Base-by-base conservation (phyloP, 352 stramenopile genomes). In the Peronospora farinosa region DNA sequence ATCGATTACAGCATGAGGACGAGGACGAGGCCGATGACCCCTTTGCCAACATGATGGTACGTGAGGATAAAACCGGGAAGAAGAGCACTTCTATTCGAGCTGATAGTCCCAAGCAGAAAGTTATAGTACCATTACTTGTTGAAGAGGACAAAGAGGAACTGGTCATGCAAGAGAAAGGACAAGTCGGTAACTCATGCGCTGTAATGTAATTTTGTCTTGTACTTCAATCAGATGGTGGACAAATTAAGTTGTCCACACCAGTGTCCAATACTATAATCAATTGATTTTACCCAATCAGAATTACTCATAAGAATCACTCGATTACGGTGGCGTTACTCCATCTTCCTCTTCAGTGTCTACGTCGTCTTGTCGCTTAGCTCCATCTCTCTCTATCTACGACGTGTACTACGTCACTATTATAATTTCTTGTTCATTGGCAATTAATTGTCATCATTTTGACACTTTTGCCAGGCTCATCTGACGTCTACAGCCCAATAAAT, bases 1-100 rank as follows among this genome's bases (percentile, higher is more conserved):
- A 73, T 37, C 60, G 70, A 19, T 45, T 74, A 36, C 48, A 68
- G 30, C 61, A 61, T 4, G 30, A 84, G 48, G 63, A 72, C n/a
- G n/a, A n/a, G n/a, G n/a, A n/a, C 13, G 48, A 64, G 15, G 48
- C 32, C 5, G 47, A 67, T 28, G 65, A 72, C 30, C 57, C 62
- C 9, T 60, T 74, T 37, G 25, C 54, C 15, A 57, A 66, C 32
- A 64, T 74, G 48, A 46, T 55, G 5, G 36, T 12, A 3, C 39
- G 31, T 11, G 50, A 32, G 28, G 45, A 35, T 5, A 48, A n/a
- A n/a, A n/a, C n/a, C n/a, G n/a, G n/a, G n/a, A n/a, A n/a, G n/a
- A n/a, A 47, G 27, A 54, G 17, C 15, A 9, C 30, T 32, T 15
- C 13, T 25, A 38, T 16, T 43, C 21, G 21, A 17, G 9, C 10